Percentiles rank a stretch among this genome's conserved stretches.
Conservation (phyloP, 2,329 filamentous ascomycete species). For the Phialophora expanda region DNA sequence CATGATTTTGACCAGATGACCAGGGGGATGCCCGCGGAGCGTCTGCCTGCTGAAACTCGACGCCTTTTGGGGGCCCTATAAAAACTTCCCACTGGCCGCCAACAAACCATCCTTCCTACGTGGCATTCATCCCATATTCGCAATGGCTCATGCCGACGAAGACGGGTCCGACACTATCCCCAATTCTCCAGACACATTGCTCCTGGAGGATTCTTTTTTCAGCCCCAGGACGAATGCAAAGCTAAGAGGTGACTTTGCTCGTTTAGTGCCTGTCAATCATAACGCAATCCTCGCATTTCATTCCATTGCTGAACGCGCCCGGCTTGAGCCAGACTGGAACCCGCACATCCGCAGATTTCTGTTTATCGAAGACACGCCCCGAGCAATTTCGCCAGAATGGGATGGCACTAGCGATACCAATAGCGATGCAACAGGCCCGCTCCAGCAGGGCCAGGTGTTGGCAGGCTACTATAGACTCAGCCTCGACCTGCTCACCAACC, state of each 20-base stretch:
- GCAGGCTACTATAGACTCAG: slow-evolving; percentile 28
- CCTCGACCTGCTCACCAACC: slow-evolving; percentile 16
- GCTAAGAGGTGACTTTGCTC: slow-evolving; percentile 26
- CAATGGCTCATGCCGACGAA: slow-evolving; percentile 13
- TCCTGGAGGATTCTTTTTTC: slow-evolving; percentile 19
- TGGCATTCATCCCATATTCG: slow-evolving; percentile 7
- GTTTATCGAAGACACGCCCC: slow-evolving; percentile 19
- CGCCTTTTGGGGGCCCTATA: slow-evolving; percentile 21
- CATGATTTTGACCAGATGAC: slow-evolving; percentile 11
- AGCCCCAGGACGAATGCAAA: slow-evolving; percentile 20
- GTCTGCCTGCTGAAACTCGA: slow-evolving; percentile 19
- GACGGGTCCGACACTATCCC: slow-evolving; percentile 13
- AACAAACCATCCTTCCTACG: slow-evolving; percentile 2
- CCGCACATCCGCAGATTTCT: slow-evolving; percentile 24
- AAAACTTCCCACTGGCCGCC: slow-evolving; percentile 2
- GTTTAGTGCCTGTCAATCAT: slow-evolving; percentile 24
- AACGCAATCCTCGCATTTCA: slow-evolving; percentile 26
- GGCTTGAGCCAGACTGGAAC: slow-evolving; percentile 26
- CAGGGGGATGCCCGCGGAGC: slow-evolving; percentile 1
- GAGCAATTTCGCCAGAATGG: slow-evolving; percentile 23
- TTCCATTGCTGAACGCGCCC: slow-evolving; percentile 20
- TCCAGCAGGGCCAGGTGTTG: slow-evolving; percentile 12
- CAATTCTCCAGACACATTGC: slow-evolving; percentile 20
- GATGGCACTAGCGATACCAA: slow-evolving; percentile 17
- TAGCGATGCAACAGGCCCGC: slow-evolving; percentile 9